Evolutionary conservation across 2,329 filamentous ascomycete genomes (phyloP).

Genomic region (Colletotrichum australisinense): DNA sequence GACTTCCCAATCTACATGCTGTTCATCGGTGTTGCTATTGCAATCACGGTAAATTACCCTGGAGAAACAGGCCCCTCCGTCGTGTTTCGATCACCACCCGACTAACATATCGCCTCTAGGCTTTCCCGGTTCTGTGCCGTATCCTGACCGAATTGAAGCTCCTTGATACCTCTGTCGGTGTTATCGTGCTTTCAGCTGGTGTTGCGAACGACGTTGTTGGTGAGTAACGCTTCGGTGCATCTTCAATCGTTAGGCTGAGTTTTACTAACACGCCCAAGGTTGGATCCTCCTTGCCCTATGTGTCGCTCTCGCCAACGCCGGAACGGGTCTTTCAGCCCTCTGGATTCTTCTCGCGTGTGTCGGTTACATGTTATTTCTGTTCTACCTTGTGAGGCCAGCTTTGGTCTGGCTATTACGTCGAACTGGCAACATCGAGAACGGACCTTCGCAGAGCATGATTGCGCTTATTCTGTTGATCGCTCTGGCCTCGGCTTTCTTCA

Average conservation of each 20-base stretch:
- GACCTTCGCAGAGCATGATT: conserved; percentile 87
- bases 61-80: no score
- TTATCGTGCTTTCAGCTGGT: conserved; percentile 89
- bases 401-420: conserved; percentile 81
- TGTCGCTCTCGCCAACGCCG: conserved; percentile 91
- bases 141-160: conserved; percentile 93
- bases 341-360: conserved; percentile 83
- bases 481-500: conserved; percentile 86
- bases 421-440: conserved; percentile 85
- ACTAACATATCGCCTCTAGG: conserved; percentile 46
- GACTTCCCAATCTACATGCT: conserved; percentile 67
- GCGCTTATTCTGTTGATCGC: conserved; percentile 84
- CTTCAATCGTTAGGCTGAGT: conserved; percentile 69
- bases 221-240: conserved; percentile 49
- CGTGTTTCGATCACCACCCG: no score
- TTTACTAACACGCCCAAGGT: conserved; percentile 59
- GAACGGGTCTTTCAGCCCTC: conserved; percentile 82
- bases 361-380: conserved; percentile 81
- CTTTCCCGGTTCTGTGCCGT: conserved; percentile 90
- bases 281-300: conserved; percentile 95
- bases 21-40: conserved; percentile 93
- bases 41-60: conserved; percentile 72
- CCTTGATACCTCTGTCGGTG: conserved; percentile 83
- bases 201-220: conserved; percentile 85
- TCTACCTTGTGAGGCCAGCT: conserved; percentile 76